Conservation (phyloP, 2,329 filamentous ascomycete species). For the Ustulina deusta region DNA sequence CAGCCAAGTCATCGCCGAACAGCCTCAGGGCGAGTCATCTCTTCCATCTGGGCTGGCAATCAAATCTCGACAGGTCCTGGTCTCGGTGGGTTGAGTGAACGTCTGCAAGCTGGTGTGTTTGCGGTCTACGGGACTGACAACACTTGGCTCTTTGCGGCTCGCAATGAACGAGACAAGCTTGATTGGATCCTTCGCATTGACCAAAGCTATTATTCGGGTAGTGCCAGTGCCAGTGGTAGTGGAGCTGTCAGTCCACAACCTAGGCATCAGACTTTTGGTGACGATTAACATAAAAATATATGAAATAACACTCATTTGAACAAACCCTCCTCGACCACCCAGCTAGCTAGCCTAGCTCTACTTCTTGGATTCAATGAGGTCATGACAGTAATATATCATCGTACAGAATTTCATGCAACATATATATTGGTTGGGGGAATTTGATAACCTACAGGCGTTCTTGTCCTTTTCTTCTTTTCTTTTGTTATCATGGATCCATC, state of each 20-base stretch:
- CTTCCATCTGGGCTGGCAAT: conserved; percentile 66
- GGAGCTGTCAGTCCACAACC: conserved; percentile 55
- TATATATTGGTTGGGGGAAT: conserved; percentile 27
- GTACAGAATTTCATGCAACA: conserved; percentile 32
- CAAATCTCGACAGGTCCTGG: conserved; percentile 58
- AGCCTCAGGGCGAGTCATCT: conserved; percentile 64
- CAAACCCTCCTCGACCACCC: neutral
- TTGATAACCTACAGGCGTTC: conserved; percentile 24
- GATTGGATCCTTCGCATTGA: conserved; percentile 98
- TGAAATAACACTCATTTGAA: conserved; percentile 10
- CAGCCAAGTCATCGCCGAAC: conserved; percentile 63
- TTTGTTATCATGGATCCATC: conserved; percentile 22
- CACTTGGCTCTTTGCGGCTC: conserved; percentile 92
- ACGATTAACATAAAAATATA: conserved; percentile 32
- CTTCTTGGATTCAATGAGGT: conserved; percentile 34
- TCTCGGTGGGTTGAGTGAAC: conserved; percentile 66
- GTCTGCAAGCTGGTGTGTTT: conserved; percentile 81
- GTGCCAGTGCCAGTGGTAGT: conserved; percentile 57
- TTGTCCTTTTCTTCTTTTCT: conserved; percentile 13
- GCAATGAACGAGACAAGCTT: conserved; percentile 90
- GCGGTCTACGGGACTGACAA: conserved; percentile 95
- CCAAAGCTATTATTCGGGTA: conserved; percentile 73
- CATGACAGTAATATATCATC: conserved; percentile 35
- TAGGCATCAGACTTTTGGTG: conserved; percentile 41
- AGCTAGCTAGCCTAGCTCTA: conserved; percentile 17